Conservation (phyloP, 1,284 basidiomycete species). For the Erythrobasidium hasegawianum region DNA sequence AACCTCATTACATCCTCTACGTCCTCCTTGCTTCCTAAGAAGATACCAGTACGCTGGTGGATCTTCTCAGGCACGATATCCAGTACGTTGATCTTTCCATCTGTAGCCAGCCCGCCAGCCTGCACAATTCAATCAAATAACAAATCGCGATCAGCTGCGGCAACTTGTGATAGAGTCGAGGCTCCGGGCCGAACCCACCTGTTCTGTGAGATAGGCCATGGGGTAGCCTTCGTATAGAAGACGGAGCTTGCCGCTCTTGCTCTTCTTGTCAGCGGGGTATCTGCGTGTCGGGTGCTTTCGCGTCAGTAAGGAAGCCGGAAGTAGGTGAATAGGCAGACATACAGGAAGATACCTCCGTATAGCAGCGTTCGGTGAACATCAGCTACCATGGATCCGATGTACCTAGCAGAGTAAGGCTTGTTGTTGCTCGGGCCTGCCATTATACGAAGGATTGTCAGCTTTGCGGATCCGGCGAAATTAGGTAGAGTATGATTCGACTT, state of each 20-base stretch:
- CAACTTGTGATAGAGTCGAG: too few species aligned
- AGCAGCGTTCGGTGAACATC: conserved; percentile 94
- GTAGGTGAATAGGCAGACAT: too few species aligned
- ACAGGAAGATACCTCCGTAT: conserved; percentile 92
- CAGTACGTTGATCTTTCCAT: conserved; percentile 83
- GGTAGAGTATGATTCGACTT: too few species aligned
- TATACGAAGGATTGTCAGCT: too few species aligned
- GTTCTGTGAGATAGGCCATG: conserved; percentile 96
- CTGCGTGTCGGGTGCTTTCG: too few species aligned
- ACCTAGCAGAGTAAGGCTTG: conserved; percentile 59
- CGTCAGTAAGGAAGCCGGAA: too few species aligned
- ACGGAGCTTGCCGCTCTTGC: conserved; percentile 89
- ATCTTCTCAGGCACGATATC: conserved; percentile 86
- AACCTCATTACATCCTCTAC: conserved; percentile 83
- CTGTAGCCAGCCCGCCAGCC: conserved; percentile 95
- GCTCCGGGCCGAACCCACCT: too few species aligned
- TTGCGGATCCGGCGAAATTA: too few species aligned
- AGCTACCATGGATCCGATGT: conserved; percentile 99
- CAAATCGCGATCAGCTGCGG: too few species aligned
- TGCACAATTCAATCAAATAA: too few species aligned
- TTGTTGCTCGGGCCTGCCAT: conserved; percentile 40
- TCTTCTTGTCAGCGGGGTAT: conserved; percentile 98
- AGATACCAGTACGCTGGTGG: conserved; percentile 90
- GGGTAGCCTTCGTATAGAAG: conserved; percentile 98
- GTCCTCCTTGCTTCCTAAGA: conserved; percentile 91